Conservation (phyloP, 768 basidiomycete genomes). For the Trametes elegans region DNA sequence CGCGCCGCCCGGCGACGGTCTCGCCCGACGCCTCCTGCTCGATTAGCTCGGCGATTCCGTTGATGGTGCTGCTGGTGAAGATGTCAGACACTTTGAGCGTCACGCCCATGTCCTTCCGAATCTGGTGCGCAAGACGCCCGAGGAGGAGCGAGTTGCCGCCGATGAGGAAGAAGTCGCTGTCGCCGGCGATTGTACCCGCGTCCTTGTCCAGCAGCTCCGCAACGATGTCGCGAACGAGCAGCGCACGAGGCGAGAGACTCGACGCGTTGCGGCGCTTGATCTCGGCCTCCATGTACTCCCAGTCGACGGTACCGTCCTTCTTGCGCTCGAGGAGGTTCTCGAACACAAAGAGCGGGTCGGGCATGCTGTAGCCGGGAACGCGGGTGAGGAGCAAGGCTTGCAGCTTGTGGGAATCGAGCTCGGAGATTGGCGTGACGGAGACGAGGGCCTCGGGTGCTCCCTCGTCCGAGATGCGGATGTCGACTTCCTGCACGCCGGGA, state of each 20-base stretch:
- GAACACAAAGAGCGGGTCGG: slow-evolving; percentile 36
- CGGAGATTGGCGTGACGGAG: slow-evolving; percentile 26
- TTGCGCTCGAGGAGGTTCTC: slow-evolving; percentile 8
- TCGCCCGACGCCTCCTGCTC: slow-evolving; percentile 21
- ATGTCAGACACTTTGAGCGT: slow-evolving; percentile 38
- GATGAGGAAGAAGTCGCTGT: slow-evolving; percentile 96
- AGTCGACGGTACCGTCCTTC: slow-evolving; percentile 11
- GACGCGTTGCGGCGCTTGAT: slow-evolving; percentile 11
- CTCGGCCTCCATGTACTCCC: slow-evolving; percentile 15
- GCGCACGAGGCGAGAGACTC: slow-evolving; percentile 1
- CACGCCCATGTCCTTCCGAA: slow-evolving; percentile 40
- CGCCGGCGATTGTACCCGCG: slow-evolving; percentile 88
- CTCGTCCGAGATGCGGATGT: slow-evolving; percentile 33
- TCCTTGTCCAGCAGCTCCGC: slow-evolving; percentile 11
- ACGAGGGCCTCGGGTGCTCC: slow-evolving; percentile 40
- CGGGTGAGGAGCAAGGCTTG: slow-evolving; percentile 20
- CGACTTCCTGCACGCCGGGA: slow-evolving; percentile 34
- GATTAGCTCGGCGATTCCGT: slow-evolving; percentile 40
- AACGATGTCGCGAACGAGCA: slow-evolving; percentile 10
- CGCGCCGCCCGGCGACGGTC: not conserved
- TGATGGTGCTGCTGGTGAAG: slow-evolving; percentile 42
- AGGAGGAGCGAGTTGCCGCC: slow-evolving; percentile 63
- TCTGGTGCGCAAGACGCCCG: slow-evolving; percentile 43
- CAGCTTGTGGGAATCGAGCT: slow-evolving; percentile 22
- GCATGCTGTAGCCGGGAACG: slow-evolving; percentile 42